These are phyloP conservation scores for Penicillium argentinense DNA, from an alignment of 495 filamentous ascomycete genomes.

Conservation along the genomic window DNA sequence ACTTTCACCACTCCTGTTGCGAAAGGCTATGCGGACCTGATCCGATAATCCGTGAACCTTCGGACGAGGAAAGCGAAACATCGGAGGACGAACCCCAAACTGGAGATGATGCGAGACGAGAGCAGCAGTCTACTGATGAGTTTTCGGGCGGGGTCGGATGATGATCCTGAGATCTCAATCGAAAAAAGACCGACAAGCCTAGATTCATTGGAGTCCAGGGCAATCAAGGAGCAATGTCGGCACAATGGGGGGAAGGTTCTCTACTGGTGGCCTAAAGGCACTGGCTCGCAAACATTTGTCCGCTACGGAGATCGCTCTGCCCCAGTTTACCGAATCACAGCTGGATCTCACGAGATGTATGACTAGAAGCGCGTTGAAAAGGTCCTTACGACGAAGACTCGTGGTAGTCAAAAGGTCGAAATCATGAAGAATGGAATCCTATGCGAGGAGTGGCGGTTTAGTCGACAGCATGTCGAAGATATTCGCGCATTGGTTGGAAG, in stretches of 20 bases:
- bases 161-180: background rate
- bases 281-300: background rate
- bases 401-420: background rate
- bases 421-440: background rate
- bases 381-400: background rate
- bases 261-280: constrained; percentile 1
- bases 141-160: no score
- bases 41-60: background rate
- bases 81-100: background rate
- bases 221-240: background rate
- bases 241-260: background rate
- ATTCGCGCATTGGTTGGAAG: background rate
- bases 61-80: background rate
- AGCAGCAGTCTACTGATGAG: background rate
- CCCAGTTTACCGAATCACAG: background rate
- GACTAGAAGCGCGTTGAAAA: background rate
- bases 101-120: background rate
- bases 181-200: background rate
- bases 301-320: background rate
- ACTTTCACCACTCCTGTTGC: background rate
- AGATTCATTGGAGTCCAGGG: background rate
- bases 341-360: background rate
- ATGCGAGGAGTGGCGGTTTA: background rate
- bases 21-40: background rate
- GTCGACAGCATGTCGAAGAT: background rate